Base-by-base conservation (phyloP, 2,329 filamentous ascomycete genomes). In the Macrophomina pseudophaseolina region DNA sequence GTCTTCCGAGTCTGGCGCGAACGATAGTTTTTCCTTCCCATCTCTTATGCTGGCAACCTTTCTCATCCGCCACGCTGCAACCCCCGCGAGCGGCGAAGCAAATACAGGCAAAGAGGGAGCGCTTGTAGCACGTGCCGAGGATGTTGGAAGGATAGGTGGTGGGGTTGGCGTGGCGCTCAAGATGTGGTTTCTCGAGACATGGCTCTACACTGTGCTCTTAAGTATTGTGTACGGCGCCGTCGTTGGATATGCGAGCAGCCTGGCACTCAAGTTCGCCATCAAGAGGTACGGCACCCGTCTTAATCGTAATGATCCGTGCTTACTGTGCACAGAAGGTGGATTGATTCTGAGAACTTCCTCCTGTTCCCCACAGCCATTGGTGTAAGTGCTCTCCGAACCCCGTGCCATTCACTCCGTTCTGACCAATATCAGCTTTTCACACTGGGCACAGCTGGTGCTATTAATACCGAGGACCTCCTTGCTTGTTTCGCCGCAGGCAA, bases 11-110 rank as follows among this genome's bases (percentile, higher is more conserved):
- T 86, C 86, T 3, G 87, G 87, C 6, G 83, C 84, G 2, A 89
- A 89, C 68, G 87, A 89, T 69, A 87, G 87, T 0, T 87, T 89
- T 48, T 87, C 85, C 0, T 89, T 88, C 54, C 87, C 87, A 0
- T 88, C 89, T 64, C 78, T 89, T 4, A 83, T 88, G n/a, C 35
- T 89, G 2, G 85, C 86, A 0, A 82, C 84, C 1, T 86, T 85
- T 48, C 79, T 88, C 7, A 82, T 88, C 64, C 83, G 85, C 1
- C 83, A 88, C 67, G 83, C 84, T 9, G 80, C 84, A 4, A 30
- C 69, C 1, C 71, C 71, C 33, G 68, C 69, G 35, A 71, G 54
- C n/a, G 74, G 71, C 8, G 80, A 80, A 3, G 78, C 86, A 2
- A 86, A 85, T 0, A 80, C 84, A 1, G 79, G 85, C 12, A 85